Evolutionary conservation across 2,329 filamentous ascomycete genomes (phyloP), one percentile per base, ranked within the genome.

Genomic region (Aureobasidium sp.): DNA sequence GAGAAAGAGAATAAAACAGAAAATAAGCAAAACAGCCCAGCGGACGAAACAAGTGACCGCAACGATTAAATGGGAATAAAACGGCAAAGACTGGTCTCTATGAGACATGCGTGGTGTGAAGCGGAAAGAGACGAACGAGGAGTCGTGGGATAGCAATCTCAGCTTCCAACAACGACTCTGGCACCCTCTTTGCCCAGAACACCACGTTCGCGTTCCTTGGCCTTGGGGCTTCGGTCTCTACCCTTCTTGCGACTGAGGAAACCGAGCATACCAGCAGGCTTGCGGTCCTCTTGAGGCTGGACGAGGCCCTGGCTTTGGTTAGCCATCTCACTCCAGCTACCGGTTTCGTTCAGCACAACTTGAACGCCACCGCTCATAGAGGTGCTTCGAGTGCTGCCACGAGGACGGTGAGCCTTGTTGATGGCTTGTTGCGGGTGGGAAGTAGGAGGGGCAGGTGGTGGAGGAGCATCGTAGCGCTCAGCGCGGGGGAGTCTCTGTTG

Each of bases 151-250:
- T 25, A 21, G 8, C 9, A 1, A 8, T 21, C 39, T 63, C 54
- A 65, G 62, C 75, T 75, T 66, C 74, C 75, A 67, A 80, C 77
- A 59, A 80, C 74, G 55, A 80, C 78, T 67, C 94, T 83, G 11
- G 94, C 92, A n/a, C 94, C 94, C 73, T 97, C 92, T 72, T 97
- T 97, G 62, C 94, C 94, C 62, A 99, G 72, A 8, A 99, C 92
- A 63, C 94, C 94, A 61, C 91, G 84, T 76, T 97, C 72, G 62
- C 69, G 67, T 63, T 71, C 92, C 73, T 91, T 93, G 30, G 92
- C 92, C 77, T 96, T 97, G 1, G 94, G 94, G 72, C 91, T 97
- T 74, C 91, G 86, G 61, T 91, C 91, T 65, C 92, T 82, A 30
- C 92, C 91, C 78, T 90, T 96, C 78, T 96, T 96, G 69, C 92